These are phyloP conservation scores for Zygotorulaspora florentina DNA, from an alignment of 805 yeast genomes.

Conservation along the genomic window DNA sequence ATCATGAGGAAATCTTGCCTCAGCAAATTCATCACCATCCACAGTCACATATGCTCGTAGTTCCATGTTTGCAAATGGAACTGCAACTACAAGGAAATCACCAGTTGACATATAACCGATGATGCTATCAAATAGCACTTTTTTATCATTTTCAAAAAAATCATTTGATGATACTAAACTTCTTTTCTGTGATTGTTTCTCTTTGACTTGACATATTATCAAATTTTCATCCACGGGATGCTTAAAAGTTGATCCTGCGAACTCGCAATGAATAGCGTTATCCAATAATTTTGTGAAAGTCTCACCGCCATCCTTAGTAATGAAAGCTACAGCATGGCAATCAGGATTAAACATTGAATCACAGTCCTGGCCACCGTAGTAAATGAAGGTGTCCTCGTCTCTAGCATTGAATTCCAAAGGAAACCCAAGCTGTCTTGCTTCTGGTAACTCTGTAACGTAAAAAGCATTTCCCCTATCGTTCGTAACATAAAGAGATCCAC, in stretches of 20 bases:
- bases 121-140: conserved; percentile 48
- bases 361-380: conserved; percentile 63
- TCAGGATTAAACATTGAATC: conserved; percentile 39
- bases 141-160: conserved; percentile 41
- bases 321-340: conserved; percentile 57
- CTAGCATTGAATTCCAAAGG: conserved; percentile 61
- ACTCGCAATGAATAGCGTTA: conserved; percentile 59
- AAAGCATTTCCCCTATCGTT: conserved; percentile 65
- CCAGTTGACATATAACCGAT: conserved; percentile 73
- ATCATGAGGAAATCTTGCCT: conserved; percentile 68
- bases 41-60: conserved; percentile 69
- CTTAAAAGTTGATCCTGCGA: conserved; percentile 52
- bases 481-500: conserved; percentile 52
- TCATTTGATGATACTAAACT: conserved; percentile 50
- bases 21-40: conserved; percentile 74
- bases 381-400: conserved; percentile 56
- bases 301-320: conserved; percentile 65
- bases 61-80: conserved; percentile 45
- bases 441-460: conserved; percentile 45
- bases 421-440: conserved; percentile 39
- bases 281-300: conserved; percentile 52
- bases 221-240: conserved; percentile 44
- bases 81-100: conserved; percentile 70
- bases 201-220: conserved; percentile 59
- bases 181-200: conserved; percentile 31